phyloP scores from a whole-genome alignment of 2,329 filamentous ascomycete species.

The Cladosporium velox region DNA sequence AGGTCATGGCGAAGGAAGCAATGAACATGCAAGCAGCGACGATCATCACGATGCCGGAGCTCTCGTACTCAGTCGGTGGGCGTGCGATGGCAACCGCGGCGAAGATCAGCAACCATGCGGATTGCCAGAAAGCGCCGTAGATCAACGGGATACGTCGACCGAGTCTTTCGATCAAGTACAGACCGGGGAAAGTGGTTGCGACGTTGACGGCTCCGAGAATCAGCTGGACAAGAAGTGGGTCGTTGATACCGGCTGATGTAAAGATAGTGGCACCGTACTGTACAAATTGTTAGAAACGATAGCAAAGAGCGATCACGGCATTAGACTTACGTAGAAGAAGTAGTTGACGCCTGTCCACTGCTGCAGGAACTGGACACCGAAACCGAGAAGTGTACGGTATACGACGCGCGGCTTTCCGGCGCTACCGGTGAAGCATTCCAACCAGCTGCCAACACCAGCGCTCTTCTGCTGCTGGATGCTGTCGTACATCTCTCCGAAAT shows the following conservation, averaged over 20 bases:
- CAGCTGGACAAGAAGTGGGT: constrained; percentile 41
- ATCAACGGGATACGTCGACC: constrained; percentile 48
- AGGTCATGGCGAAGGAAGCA: constrained; percentile 65
- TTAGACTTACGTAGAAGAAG: constrained; percentile 40
- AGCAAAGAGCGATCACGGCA: not conserved
- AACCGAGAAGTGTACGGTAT: constrained; percentile 48
- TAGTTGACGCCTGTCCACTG: constrained; percentile 48
- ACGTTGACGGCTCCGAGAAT: constrained; percentile 50
- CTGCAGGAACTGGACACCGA: constrained; percentile 48
- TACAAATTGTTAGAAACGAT: not conserved
- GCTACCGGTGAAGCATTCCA: constrained; percentile 44
- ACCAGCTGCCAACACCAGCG: constrained; percentile 33
- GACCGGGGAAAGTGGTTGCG: constrained; percentile 45
- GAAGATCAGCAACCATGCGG: constrained; percentile 39
- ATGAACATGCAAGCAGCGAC: constrained; percentile 75
- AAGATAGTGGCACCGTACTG: constrained; percentile 51
- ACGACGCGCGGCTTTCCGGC: constrained; percentile 48
- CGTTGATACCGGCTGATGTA: constrained; percentile 19
- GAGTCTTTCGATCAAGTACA: constrained; percentile 51
- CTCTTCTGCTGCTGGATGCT: constrained; percentile 43
- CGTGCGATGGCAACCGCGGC: constrained; percentile 42
- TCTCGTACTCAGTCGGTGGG: constrained; percentile 37
- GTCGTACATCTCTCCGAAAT: constrained; percentile 46
- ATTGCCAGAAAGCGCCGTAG: constrained; percentile 46
- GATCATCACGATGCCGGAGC: constrained; percentile 68